Conservation (phyloP, 176 grass and related monocot genomes). For the Tillandsia leiboldiana region DNA sequence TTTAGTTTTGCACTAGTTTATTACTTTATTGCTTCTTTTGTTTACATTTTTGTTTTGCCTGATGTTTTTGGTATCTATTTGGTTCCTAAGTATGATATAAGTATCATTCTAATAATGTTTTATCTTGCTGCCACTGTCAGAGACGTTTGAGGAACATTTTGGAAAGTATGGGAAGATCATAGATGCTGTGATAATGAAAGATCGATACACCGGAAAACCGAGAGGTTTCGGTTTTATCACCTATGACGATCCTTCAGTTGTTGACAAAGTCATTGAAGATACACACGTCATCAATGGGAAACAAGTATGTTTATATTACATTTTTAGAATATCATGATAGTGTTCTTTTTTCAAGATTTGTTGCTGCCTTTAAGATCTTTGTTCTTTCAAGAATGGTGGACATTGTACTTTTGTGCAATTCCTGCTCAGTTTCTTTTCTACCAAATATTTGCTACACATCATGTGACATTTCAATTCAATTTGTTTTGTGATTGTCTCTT, state of each 20-base stretch:
- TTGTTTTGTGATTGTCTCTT: too few relatives aligned
- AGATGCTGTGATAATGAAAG: conserved; percentile 96
- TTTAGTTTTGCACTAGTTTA: too few relatives aligned
- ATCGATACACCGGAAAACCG: conserved; percentile 60
- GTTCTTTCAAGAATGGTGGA: not conserved
- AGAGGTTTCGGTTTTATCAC: conserved; percentile 96
- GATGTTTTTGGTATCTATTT: too few relatives aligned
- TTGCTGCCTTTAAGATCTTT: not conserved
- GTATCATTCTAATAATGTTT: not conserved
- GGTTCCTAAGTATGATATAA: too few relatives aligned
- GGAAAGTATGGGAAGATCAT: conserved; percentile 62
- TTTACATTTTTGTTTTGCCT: too few relatives aligned
- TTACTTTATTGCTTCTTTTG: too few relatives aligned
- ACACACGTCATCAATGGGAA: conserved; percentile 72
- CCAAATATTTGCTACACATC: too few relatives aligned
- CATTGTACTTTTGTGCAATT: not conserved
- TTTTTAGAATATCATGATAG: not conserved
- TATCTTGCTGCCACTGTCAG: conserved; percentile 23
- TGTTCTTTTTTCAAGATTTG: not conserved
- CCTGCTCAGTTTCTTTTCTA: too few relatives aligned
- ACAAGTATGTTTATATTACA: conserved; percentile 29
- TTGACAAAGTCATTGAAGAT: conserved; percentile 74
- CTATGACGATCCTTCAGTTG: conserved; percentile 54
- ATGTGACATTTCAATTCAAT: too few relatives aligned
- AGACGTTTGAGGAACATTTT: conserved; percentile 65